Percentiles rank a stretch among this genome's conserved stretches.
phyloP scores from a whole-genome alignment of 139 green algal genomes.

The Volvox africanus region DNA sequence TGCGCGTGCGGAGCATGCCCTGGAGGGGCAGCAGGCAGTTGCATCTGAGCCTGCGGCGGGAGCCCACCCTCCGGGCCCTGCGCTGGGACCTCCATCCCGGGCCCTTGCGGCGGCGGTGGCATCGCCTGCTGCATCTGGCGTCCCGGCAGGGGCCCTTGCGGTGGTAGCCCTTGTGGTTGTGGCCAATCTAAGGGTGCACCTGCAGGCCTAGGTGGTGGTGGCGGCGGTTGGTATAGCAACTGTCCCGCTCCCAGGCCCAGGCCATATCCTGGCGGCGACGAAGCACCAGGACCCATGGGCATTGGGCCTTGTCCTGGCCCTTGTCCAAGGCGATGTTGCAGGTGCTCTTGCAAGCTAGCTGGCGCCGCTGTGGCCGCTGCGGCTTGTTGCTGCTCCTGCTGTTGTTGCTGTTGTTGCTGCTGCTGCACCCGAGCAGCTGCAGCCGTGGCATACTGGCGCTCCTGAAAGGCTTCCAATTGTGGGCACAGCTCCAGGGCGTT shows the following conservation, averaged over 20 bases:
- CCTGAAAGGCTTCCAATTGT: neutral
- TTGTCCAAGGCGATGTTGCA: neutral
- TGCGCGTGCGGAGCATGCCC: neutral
- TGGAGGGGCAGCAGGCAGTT: neutral
- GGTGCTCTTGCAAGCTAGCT: no score
- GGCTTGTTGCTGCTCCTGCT: neutral
- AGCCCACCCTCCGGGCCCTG: neutral
- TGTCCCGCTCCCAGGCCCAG: neutral
- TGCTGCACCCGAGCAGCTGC: neutral
- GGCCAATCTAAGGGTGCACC: neutral
- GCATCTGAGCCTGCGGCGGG: constrained; percentile 23
- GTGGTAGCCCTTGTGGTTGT: neutral
- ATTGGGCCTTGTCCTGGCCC: neutral
- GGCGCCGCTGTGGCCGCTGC: no score
- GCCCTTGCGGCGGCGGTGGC: neutral
- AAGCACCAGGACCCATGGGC: neutral
- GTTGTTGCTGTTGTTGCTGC: constrained; percentile 2
- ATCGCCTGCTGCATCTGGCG: no score
- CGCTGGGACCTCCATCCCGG: neutral
- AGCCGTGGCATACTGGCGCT: neutral
- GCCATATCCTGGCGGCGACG: neutral
- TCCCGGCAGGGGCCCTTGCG: no score
- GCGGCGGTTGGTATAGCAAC: constrained; percentile 1
- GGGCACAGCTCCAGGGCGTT: constrained; percentile 61
- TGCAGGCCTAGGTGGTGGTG: neutral